Percentiles rank a stretch among this genome's conserved stretches.
Conservation (phyloP, 306 rosid genomes). For the Glycine soja region DNA sequence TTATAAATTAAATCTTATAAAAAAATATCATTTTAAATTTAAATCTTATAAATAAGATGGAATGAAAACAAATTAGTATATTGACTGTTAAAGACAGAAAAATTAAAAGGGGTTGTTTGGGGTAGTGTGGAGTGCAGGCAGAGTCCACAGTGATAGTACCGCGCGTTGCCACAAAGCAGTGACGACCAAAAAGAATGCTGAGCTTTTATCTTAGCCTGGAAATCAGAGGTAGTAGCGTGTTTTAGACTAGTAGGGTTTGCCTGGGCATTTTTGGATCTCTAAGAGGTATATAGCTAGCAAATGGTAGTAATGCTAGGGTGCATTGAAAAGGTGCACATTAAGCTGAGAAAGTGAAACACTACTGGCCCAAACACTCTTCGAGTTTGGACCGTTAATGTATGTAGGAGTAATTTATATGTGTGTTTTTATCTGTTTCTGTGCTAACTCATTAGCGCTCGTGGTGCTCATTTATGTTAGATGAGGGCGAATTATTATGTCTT, state of each 20-base stretch:
- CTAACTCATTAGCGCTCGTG: too few relatives aligned
- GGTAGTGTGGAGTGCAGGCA: background rate
- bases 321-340: background rate
- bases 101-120: too few relatives aligned
- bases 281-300: constrained; percentile 36
- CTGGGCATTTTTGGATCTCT: constrained; percentile 56
- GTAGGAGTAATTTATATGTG: background rate
- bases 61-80: too few relatives aligned
- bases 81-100: too few relatives aligned
- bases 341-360: background rate
- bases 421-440: too few relatives aligned
- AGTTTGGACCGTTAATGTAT: background rate
- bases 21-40: too few relatives aligned
- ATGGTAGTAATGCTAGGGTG: constrained; percentile 18
- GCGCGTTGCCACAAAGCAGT: constrained; percentile 56
- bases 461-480: too few relatives aligned
- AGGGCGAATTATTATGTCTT: too few relatives aligned
- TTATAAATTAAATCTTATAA: too few relatives aligned
- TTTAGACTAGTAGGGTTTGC: constrained; percentile 51
- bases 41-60: too few relatives aligned
- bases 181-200: constrained; percentile 49
- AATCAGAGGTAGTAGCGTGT: constrained; percentile 24
- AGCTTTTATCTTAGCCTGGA: constrained; percentile 38
- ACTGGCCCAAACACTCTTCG: background rate
- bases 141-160: constrained; percentile 54